Evolutionary conservation across 2,329 filamentous ascomycete species (phyloP).

Genomic region (Trichoderma gracile): DNA sequence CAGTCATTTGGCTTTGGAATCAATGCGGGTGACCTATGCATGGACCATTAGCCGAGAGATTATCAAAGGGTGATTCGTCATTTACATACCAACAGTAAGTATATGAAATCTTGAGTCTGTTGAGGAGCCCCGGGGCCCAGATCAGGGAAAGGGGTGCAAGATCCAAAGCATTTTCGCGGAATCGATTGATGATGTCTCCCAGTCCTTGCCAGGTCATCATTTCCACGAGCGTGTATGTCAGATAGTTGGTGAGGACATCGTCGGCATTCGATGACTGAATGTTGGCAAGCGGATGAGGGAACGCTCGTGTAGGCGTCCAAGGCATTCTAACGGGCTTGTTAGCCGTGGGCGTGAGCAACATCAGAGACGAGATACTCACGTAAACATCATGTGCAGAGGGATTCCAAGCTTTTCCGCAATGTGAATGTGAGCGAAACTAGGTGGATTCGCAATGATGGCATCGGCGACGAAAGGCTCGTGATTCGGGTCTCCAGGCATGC

Average conservation of each 20-base stretch:
- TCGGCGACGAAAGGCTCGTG: conserved; percentile 76
- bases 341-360: not conserved
- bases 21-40: conserved; percentile 63
- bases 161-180: conserved; percentile 71
- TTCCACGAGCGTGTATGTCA: conserved; percentile 82
- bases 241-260: conserved; percentile 73
- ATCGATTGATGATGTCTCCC: conserved; percentile 87
- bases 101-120: conserved; percentile 74
- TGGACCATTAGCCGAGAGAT: not conserved
- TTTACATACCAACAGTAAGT: conserved; percentile 77
- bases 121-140: conserved; percentile 79
- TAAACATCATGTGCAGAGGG: conserved; percentile 85
- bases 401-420: conserved; percentile 74
- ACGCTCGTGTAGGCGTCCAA: conserved; percentile 81
- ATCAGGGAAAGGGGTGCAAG: conserved; percentile 77
- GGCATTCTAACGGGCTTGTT: conserved; percentile 70
- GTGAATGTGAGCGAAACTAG: conserved; percentile 75
- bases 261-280: conserved; percentile 76
- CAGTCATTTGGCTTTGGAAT: conserved; percentile 80
- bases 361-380: conserved; percentile 51
- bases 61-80: too few relatives aligned
- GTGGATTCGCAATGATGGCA: conserved; percentile 76
- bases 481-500: conserved; percentile 44
- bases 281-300: conserved; percentile 84
- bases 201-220: conserved; percentile 93